phyloP scores from a whole-genome alignment of 805 yeast genomes.

The Candida fluviatilis region DNA sequence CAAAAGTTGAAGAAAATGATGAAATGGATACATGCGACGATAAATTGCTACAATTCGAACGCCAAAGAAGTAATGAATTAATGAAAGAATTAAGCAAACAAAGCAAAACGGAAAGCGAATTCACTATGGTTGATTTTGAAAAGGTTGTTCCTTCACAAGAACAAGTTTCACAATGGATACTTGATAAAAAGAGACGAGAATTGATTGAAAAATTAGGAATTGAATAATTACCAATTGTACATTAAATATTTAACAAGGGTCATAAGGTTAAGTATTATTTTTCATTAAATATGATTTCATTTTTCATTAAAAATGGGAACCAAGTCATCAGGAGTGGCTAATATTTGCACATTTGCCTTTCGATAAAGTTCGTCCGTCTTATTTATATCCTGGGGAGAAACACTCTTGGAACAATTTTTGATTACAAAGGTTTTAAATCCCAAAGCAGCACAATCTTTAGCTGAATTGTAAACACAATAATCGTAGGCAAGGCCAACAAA shows the following conservation, averaged over 20 bases:
- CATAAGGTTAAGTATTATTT: no score
- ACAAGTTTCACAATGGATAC: conserved; percentile 44
- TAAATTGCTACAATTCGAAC: conserved; percentile 26
- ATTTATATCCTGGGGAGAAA: conserved; percentile 38
- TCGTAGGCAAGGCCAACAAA: conserved; percentile 86
- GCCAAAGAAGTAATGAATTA: conserved; percentile 17
- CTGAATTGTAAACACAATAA: conserved; percentile 77
- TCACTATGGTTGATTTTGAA: conserved; percentile 19
- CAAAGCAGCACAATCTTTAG: conserved; percentile 55
- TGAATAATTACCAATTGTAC: no score
- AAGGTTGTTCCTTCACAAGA: conserved; percentile 24
- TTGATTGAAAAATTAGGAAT: conserved; percentile 35
- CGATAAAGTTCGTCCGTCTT: conserved; percentile 32
- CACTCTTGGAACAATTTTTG: conserved; percentile 52
- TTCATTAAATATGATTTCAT: no score
- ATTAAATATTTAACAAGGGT: no score
- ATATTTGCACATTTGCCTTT: conserved; percentile 29
- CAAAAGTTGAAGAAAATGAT: neutral
- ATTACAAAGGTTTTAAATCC: conserved; percentile 69
- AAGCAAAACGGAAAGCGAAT: conserved; percentile 1
- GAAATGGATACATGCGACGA: conserved; percentile 8
- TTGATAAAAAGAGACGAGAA: conserved; percentile 41
- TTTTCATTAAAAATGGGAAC: neutral
- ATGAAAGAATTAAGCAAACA: conserved; percentile 5
- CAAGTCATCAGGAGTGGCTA: conserved; percentile 3